Evolutionary conservation across 768 basidiomycete species (phyloP).

Genomic region (Mycena vitilis): DNA sequence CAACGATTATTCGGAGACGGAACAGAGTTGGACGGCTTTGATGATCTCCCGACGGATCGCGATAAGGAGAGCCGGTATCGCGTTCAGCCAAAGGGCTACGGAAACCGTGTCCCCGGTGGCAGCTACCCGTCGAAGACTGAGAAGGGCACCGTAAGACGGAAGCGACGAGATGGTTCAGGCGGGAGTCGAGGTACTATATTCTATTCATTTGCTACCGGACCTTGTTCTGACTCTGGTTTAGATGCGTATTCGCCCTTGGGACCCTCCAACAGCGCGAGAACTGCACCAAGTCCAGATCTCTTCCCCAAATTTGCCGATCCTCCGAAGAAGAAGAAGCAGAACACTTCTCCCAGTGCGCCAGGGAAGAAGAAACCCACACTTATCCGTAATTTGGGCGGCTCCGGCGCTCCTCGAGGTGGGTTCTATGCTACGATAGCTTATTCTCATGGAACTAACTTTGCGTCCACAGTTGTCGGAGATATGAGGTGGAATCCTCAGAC

Average conservation of each 20-base stretch:
- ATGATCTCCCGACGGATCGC: conserved; percentile 88
- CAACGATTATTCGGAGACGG: conserved; percentile 85
- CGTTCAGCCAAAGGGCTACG: conserved; percentile 77
- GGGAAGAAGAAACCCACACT: conserved; percentile 85
- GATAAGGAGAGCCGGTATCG: conserved; percentile 83
- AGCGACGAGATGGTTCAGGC: conserved; percentile 58
- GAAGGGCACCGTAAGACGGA: conserved; percentile 70
- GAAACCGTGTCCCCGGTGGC: conserved; percentile 71
- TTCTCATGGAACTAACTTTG: conserved; percentile 20
- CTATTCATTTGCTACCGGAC: conserved; percentile 13
- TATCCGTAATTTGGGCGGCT: conserved; percentile 84
- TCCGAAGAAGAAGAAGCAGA: conserved; percentile 67
- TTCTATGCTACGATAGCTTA: background rate
- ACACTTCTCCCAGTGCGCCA: conserved; percentile 55
- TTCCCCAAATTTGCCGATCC: conserved; percentile 53
- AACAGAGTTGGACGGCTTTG: conserved; percentile 88
- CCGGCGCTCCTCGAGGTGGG: conserved; percentile 78
- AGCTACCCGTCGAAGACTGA: conserved; percentile 60
- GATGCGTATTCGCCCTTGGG: conserved; percentile 39
- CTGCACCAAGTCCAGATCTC: conserved; percentile 68
- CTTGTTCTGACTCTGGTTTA: conserved; percentile 13
- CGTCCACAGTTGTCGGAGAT: conserved; percentile 82
- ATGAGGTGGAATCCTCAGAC: conserved; percentile 97
- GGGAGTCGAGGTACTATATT: conserved; percentile 55
- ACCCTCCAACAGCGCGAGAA: conserved; percentile 66